Percentiles rank a stretch among this genome's conserved stretches.
Conservation (phyloP, 1,284 basidiomycete species). For the Apiotrichum siamense region DNA sequence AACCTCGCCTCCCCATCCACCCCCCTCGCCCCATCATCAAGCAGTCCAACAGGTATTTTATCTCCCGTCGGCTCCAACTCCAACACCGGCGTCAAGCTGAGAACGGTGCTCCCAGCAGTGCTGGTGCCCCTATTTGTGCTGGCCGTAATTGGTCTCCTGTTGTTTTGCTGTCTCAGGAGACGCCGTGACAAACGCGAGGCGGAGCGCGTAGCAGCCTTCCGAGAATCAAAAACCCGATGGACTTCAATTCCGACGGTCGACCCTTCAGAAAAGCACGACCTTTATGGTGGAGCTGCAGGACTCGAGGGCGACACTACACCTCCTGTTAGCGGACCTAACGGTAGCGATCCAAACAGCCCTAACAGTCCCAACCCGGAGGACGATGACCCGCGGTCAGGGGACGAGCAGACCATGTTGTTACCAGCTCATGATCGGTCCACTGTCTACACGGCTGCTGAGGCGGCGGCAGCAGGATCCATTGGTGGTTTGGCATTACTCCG, state of each 20-base stretch:
- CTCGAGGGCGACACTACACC: not conserved
- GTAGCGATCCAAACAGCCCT: not conserved
- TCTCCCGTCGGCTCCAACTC: not conserved
- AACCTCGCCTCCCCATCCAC: not conserved
- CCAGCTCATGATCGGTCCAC: not conserved
- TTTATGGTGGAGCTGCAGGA: not conserved
- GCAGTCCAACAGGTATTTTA: too few species aligned
- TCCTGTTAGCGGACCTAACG: too few species aligned
- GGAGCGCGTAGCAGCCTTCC: not conserved
- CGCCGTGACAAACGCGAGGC: not conserved
- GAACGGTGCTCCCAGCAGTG: not conserved
- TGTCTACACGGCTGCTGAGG: not conserved
- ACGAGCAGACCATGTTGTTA: not conserved
- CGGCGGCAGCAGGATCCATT: not conserved
- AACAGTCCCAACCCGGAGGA: not conserved
- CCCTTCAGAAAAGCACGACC: not conserved
- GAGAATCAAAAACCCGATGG: not conserved
- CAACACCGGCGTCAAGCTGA: not conserved
- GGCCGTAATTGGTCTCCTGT: not conserved
- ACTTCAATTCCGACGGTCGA: not conserved
- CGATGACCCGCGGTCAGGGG: not conserved
- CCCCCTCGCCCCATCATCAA: not conserved
- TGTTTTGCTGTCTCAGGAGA: not conserved
- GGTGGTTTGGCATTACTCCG: constrained; percentile 11
- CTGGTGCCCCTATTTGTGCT: not conserved